A percentile compares a stretch with the other conserved stretches of the same genome.
Conservation (phyloP, 2,329 filamentous ascomycete species). For the Pseudocercospora musae region DNA sequence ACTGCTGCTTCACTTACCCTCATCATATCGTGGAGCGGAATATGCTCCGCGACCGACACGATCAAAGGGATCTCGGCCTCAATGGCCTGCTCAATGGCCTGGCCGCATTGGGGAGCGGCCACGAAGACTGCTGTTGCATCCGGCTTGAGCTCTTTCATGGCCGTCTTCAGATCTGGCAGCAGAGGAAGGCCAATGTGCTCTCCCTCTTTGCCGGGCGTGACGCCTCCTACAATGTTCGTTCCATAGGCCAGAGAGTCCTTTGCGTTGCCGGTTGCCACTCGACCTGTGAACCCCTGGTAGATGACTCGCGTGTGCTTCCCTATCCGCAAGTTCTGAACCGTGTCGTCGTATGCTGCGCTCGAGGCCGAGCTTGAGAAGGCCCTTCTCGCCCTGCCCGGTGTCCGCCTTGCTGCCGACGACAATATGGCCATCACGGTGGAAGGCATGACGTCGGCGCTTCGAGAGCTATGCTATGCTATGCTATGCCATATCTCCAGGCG, state of each 20-base stretch:
- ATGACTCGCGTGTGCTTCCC: slow-evolving; percentile 64
- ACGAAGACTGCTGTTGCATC: slow-evolving; percentile 79
- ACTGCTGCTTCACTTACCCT: slow-evolving; percentile 49
- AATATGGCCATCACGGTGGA: no score
- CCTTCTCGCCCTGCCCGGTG: slow-evolving; percentile 12
- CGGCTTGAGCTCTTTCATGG: slow-evolving; percentile 67
- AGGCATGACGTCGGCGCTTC: slow-evolving; percentile 18
- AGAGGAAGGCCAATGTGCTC: slow-evolving; percentile 72
- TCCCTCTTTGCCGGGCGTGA: slow-evolving; percentile 66
- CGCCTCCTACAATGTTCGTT: slow-evolving; percentile 75
- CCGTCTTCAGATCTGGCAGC: slow-evolving; percentile 64
- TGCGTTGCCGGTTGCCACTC: slow-evolving; percentile 70
- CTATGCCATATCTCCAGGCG: no score
- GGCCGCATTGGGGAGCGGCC: slow-evolving; percentile 67
- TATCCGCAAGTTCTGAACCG: slow-evolving; percentile 64
- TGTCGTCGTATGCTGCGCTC: slow-evolving; percentile 55
- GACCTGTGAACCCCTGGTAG: slow-evolving; percentile 69
- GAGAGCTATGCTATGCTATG: slow-evolving; percentile 1
- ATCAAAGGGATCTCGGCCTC: slow-evolving; percentile 74
- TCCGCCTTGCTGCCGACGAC: slow-evolving; percentile 14
- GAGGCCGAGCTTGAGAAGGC: slow-evolving; percentile 29
- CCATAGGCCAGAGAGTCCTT: slow-evolving; percentile 74
- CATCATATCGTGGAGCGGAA: slow-evolving; percentile 74
- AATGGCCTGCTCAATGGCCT: slow-evolving; percentile 75
- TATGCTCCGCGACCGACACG: slow-evolving; percentile 76